phyloP scores from a whole-genome alignment of 371 early-diverging fungal species.

The Umbelopsis sp. region DNA sequence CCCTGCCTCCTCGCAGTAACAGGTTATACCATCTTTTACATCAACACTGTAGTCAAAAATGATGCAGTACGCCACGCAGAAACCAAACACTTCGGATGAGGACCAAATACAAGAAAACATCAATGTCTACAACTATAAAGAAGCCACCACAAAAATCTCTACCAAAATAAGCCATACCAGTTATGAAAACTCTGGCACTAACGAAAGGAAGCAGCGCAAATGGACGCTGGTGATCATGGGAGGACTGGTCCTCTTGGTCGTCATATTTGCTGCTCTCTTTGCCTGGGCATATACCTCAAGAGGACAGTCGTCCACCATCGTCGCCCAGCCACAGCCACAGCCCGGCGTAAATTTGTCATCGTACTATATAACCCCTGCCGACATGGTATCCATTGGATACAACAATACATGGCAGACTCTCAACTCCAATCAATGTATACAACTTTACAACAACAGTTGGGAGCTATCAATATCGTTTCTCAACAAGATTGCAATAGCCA shows the following conservation, averaged over 20 bases:
- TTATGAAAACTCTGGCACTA: neutral
- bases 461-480: neutral
- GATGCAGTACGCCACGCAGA: constrained; percentile 9
- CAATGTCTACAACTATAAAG: neutral
- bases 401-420: constrained; percentile 6
- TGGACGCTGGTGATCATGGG: neutral
- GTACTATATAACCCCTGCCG: neutral
- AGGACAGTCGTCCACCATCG: neutral
- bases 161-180: neutral
- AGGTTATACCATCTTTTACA: neutral
- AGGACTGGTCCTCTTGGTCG: neutral
- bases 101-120: neutral
- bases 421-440: neutral
- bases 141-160: neutral
- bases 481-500: constrained; percentile 5
- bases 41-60: neutral
- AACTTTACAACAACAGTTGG: neutral
- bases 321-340: neutral
- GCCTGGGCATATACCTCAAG: neutral
- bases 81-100: constrained; percentile 11
- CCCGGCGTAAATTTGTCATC: neutral
- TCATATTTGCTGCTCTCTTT: neutral
- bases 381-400: neutral
- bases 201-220: neutral
- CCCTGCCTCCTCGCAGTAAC: too few species aligned